These are phyloP conservation scores for Taphrina sp. DNA, from an alignment of 1,139 yeast genomes.

Conservation along the genomic window DNA sequence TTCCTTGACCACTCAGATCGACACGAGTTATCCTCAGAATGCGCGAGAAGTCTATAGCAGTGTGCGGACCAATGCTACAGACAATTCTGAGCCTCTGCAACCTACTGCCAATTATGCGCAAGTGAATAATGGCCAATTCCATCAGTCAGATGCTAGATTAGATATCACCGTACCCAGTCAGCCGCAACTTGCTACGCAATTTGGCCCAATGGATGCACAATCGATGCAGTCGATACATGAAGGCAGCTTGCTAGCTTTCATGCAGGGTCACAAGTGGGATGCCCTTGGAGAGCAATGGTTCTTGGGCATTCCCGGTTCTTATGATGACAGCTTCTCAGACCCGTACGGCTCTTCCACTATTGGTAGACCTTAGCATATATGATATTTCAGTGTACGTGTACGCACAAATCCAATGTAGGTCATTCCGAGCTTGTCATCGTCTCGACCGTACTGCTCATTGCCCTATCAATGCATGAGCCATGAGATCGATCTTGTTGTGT, in stretches of 20 bases:
- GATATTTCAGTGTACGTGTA: no score
- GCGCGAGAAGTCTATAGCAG: conserved; percentile 25
- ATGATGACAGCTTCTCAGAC: no score
- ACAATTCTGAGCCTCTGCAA: neutral
- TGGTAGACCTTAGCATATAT: no score
- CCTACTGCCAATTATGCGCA: neutral
- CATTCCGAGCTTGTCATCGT: no score
- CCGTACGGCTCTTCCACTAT: no score
- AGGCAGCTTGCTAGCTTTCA: conserved; percentile 27
- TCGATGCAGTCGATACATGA: conserved; percentile 27
- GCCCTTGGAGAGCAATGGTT: conserved; percentile 5
- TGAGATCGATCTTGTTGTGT: no score
- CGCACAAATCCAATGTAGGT: no score
- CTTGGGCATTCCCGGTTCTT: no score
- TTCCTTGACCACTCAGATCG: conserved; percentile 18
- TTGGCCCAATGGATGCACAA: conserved; percentile 1
- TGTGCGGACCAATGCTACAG: conserved; percentile 15
- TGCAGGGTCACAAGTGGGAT: conserved; percentile 29
- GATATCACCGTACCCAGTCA: neutral
- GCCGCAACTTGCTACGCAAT: conserved; percentile 7
- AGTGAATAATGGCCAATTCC: neutral
- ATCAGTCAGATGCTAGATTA: neutral
- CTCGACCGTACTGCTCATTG: no score
- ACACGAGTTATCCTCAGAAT: conserved; percentile 11
- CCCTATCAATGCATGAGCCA: no score